Conservation (phyloP, 768 basidiomycete genomes). For the Coprinopsis sp. region DNA sequence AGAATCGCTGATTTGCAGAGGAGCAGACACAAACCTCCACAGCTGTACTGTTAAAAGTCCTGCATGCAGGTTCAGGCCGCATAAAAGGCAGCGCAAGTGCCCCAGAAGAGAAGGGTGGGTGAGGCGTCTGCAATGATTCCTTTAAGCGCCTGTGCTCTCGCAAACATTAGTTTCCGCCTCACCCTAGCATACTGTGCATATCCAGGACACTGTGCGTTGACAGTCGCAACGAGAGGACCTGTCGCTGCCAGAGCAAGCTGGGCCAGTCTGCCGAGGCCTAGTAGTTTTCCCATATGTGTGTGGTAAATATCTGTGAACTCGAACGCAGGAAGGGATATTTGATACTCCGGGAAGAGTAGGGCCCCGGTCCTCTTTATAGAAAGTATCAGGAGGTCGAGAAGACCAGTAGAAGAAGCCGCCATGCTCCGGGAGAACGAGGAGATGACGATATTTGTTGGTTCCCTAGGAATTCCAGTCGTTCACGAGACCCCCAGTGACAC, state of each 20-base stretch:
- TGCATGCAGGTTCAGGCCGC: constrained; percentile 63
- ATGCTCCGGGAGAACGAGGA: constrained; percentile 2
- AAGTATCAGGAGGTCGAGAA: constrained; percentile 1
- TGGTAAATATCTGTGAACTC: no score
- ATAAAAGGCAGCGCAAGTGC: constrained; percentile 65
- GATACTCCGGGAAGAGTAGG: not conserved
- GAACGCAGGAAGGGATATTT: not conserved
- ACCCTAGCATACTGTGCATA: constrained; percentile 59
- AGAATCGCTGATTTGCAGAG: not conserved
- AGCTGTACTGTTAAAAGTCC: constrained; percentile 71
- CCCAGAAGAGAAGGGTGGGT: constrained; percentile 56
- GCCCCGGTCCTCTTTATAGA: not conserved
- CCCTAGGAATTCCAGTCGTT: not conserved
- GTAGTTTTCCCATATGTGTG: no score
- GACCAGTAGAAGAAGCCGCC: not conserved
- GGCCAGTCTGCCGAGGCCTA: no score
- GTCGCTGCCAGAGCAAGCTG: constrained; percentile 16
- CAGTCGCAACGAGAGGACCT: constrained; percentile 21
- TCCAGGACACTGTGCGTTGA: constrained; percentile 51
- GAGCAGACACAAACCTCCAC: constrained; percentile 53
- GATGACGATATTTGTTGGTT: not conserved
- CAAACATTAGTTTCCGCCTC: constrained; percentile 4
- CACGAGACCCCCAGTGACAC: not conserved
- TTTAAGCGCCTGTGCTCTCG: constrained; percentile 1
- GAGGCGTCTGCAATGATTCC: constrained; percentile 41